Evolutionary conservation across 148 eudicot species (phyloP).

Genomic region (Pharnaceum exiguum): DNA sequence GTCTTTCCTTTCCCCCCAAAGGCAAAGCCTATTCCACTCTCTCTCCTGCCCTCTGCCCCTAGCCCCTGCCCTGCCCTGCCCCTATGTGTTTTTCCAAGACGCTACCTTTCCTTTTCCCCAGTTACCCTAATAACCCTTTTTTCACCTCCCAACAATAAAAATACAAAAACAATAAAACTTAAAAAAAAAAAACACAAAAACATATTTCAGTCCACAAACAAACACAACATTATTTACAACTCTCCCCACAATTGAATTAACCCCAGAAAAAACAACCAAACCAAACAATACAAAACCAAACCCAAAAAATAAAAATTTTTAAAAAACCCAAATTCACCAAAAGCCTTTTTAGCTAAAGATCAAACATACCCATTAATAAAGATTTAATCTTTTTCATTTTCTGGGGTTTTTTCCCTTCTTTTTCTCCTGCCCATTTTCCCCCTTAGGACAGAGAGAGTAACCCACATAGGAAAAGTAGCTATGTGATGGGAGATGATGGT

Average conservation of each 20-base stretch:
- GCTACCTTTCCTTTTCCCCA: neutral
- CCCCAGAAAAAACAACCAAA: neutral
- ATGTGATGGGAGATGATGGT: too few relatives aligned
- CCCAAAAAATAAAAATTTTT: slow-evolving; percentile 1
- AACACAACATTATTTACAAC: slow-evolving; percentile 1
- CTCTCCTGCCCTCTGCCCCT: neutral
- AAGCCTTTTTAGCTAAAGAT: neutral
- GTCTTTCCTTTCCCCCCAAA: too few relatives aligned
- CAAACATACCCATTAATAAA: too few relatives aligned
- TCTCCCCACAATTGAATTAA: neutral
- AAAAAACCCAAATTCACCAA: neutral
- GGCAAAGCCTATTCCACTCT: slow-evolving; percentile 2
- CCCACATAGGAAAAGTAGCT: too few relatives aligned
- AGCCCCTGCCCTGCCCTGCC: neutral
- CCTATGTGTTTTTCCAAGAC: neutral
- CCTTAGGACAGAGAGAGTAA: too few relatives aligned
- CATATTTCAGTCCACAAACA: neutral
- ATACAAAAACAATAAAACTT: neutral
- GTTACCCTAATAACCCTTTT: slow-evolving; percentile 22
- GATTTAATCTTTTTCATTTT: too few relatives aligned
- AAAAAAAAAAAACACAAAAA: neutral
- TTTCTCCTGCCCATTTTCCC: slow-evolving; percentile 1
- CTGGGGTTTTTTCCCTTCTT: slow-evolving; percentile 3
- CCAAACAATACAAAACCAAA: slow-evolving; percentile 3
- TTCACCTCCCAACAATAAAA: neutral